These are phyloP conservation scores for Daldinia decipiens DNA, from an alignment of 495 filamentous ascomycete genomes.

Conservation along the genomic window DNA sequence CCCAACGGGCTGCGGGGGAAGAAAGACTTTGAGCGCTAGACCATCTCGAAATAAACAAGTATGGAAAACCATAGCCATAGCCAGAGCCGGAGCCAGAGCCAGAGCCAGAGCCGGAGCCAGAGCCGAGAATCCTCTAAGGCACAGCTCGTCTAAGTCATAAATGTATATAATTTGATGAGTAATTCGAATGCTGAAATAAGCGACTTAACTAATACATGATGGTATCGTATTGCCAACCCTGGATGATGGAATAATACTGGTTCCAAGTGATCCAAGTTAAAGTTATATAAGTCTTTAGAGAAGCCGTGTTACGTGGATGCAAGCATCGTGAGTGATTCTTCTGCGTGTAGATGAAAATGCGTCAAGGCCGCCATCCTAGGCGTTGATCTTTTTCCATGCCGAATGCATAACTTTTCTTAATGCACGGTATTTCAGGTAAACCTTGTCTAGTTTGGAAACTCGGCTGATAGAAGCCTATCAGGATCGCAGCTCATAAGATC, in stretches of 20 bases:
- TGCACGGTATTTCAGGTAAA: constrained; percentile 29
- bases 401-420: constrained; percentile 42
- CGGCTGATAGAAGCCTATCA: constrained; percentile 45
- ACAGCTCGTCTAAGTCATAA: constrained; percentile 28
- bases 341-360: constrained; percentile 8
- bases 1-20: constrained; percentile 25
- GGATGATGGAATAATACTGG: constrained; percentile 4
- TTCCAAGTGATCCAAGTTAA: constrained; percentile 1
- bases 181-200: constrained; percentile 32
- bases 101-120: no score
- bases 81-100: no score
- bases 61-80: constrained; percentile 21
- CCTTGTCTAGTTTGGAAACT: constrained; percentile 24
- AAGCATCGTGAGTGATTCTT: constrained; percentile 26
- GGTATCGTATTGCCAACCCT: constrained; percentile 4
- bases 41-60: constrained; percentile 20
- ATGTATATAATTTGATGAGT: constrained; percentile 16
- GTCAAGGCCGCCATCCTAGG: constrained; percentile 10
- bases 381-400: constrained; percentile 31
- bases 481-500: constrained; percentile 39
- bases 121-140: constrained; percentile 13
- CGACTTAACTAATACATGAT: constrained; percentile 18
- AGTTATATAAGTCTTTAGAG: constrained; percentile 1
- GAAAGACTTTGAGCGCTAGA: constrained; percentile 20
- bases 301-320: constrained; percentile 25